Evolutionary conservation across 140 eudicot species (phyloP), one percentile per base, ranked within the genome.

Genomic region (Oenanthe javanica): DNA sequence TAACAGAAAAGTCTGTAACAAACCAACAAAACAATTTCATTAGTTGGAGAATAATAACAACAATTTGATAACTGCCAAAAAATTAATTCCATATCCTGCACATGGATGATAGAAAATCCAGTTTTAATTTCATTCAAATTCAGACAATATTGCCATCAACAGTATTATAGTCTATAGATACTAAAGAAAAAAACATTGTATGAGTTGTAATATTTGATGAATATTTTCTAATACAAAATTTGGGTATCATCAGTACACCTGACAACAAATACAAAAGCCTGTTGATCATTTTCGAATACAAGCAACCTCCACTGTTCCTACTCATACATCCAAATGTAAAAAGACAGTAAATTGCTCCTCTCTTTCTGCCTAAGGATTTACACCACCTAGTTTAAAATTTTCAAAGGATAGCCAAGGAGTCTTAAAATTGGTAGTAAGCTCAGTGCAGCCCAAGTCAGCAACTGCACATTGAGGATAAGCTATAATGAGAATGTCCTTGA

Each of bases 331-430:
- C 78, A 23, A 74, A 0, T 47, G 8, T 47, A 46, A 21, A 21
- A 40, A 74, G 40, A 46, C 50, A 47, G 10, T 27, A 74, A 5
- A 67, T 70, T 70, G 31, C 50, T 74, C 40, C 2, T 46, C 77
- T 45, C 77, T 74, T 74, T 46, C 77, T 74, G 55, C 78, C 77
- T 43, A 72, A 0, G 36, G 54, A 43, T 43, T 21, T 72, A 73
- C 77, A 46, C 27, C 77, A 16, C 6, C 57, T 43, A 73, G 54
- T 73, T 9, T 45, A 7, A 21, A 8, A 8, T 45, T 45, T 43
- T 18, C 23, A 46, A 9, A 73, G 38, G 18, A n/a, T 9, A 46
- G 11, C 55, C 21, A 5, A 70, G 42, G 77, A n/a, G 57, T 4
- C 77, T 46, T 3, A 7, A 4, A 45, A 31, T 18, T 21, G n/a